Percentiles rank a stretch among this genome's conserved stretches.
These are phyloP conservation scores for Hysterium pulicare DNA, from an alignment of 2,329 filamentous ascomycete species.

Conservation along the genomic window DNA sequence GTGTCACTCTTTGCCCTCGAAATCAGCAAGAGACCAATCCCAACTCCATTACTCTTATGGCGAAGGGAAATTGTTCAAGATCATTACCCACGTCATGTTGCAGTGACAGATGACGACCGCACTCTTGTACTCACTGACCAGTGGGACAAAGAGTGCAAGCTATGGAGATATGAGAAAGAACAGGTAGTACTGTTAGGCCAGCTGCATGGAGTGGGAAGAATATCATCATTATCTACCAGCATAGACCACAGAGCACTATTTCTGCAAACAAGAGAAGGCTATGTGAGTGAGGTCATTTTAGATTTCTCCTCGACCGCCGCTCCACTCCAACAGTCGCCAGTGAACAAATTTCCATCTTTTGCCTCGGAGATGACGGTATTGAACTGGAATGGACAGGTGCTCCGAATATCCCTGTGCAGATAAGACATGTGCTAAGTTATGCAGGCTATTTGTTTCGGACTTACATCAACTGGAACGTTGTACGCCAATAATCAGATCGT, in stretches of 20 bases:
- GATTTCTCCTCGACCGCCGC: conserved; percentile 11
- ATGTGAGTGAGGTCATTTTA: conserved; percentile 14
- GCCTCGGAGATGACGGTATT: conserved; percentile 22
- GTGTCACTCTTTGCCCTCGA: conserved; percentile 71
- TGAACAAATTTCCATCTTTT: conserved; percentile 25
- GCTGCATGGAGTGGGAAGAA: conserved; percentile 19
- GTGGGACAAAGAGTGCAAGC: conserved; percentile 26
- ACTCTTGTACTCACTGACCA: conserved; percentile 34
- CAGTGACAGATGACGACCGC: conserved; percentile 41
- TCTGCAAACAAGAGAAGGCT: conserved; percentile 22
- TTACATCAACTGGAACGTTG: conserved; percentile 73
- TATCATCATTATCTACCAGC: conserved; percentile 21
- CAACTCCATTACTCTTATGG: conserved; percentile 45
- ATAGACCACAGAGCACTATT: conserved; percentile 21
- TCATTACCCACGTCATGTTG: conserved; percentile 44
- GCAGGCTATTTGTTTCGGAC: conserved; percentile 55
- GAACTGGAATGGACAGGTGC: conserved; percentile 23
- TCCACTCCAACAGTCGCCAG: conserved; percentile 14
- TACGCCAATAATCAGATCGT: conserved; percentile 73
- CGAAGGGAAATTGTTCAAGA: conserved; percentile 14
- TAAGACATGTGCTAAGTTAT: not conserved
- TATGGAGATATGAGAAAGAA: conserved; percentile 25
- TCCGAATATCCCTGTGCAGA: not conserved
- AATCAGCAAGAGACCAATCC: conserved; percentile 52
- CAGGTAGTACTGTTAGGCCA: conserved; percentile 18